Evolutionary conservation across 1,139 yeast species (phyloP), one percentile per base, ranked within the genome.

Genomic region (Suhomyces bolitotheri): DNA sequence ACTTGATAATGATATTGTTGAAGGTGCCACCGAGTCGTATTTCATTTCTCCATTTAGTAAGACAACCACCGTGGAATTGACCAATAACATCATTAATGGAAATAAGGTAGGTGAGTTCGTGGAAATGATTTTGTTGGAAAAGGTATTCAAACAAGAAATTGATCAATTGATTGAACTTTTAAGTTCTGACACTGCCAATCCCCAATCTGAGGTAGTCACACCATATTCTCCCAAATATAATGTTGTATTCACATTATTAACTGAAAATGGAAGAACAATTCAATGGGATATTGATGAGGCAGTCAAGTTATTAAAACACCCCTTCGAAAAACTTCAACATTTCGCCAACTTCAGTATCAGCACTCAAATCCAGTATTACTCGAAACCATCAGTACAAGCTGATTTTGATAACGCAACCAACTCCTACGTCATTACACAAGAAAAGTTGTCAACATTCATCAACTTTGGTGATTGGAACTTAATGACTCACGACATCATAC

Each of bases 391-490:
- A 10, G 49, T 51, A 16, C 51, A 53, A 4, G 64, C 66, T 2
- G 43, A 39, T 15, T 54, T 40, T 27, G 53, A 59, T 32, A 60
- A 56, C 30, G 48, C 46, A 1, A 39, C 40, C 17, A 61, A 67
- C 16, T 47, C 67, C 5, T 68, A 64, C 27, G 38, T 68, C 1
- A 54, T 79, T 16, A 8, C 32, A 10, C 64, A 63, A 26, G 46
- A 60, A 7, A 80, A 80, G 34, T 70, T 85, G 33, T 67, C 88
- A 1, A 82, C 86, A 4, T 83, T 85, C 56, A 78, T 85, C 43
- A 84, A 85, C 56, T 80, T 74, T 51, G 87, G 85, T 7, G 89
- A 82, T 47, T 85, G 94, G 94, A 80, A 82, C 39, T 67, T 85
- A 44, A 71, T 71, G 43, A 73, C 72, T 40, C 73, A 72, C 43